phyloP scores from a whole-genome alignment of 345 rosid species.

The rapeseed (Brassica napus) region DNA sequence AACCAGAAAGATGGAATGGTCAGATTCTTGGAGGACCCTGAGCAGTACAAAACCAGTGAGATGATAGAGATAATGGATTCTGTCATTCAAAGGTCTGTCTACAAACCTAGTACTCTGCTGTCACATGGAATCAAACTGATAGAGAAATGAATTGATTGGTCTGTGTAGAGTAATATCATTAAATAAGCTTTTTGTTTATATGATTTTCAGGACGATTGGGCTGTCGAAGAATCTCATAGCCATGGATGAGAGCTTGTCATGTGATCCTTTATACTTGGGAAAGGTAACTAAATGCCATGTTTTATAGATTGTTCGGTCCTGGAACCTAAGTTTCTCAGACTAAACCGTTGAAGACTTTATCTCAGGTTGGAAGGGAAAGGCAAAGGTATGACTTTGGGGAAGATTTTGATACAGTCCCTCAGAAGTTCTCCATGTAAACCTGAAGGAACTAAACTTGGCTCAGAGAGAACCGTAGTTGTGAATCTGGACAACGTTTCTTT shows the following conservation, averaged over 20 bases:
- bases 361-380: conserved; percentile 84
- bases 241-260: conserved; percentile 78
- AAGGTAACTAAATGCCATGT: conserved; percentile 54
- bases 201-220: conserved; percentile 63
- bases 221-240: conserved; percentile 78
- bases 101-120: not conserved
- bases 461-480: conserved; percentile 12
- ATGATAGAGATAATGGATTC: conserved; percentile 85
- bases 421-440: conserved; percentile 69
- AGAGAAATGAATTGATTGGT: not conserved
- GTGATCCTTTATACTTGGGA: conserved; percentile 74
- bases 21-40: conserved; percentile 96
- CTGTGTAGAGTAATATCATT: conserved; percentile 4
- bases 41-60: conserved; percentile 84
- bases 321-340: conserved; percentile 21
- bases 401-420: conserved; percentile 85
- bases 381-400: conserved; percentile 89
- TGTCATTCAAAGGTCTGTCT: conserved; percentile 77
- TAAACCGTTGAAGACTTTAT: conserved; percentile 3
- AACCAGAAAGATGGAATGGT: conserved; percentile 99
- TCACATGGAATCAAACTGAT: conserved; percentile 5
- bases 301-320: not conserved
- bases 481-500: conserved; percentile 5
- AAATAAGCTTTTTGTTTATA: not conserved
- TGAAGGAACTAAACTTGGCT: conserved; percentile 10